A percentile compares a stretch with the other conserved stretches of the same genome.
Evolutionary conservation across 139 green algal genomes (phyloP).

Genomic region (Tetradesmus lagerheimii): DNA sequence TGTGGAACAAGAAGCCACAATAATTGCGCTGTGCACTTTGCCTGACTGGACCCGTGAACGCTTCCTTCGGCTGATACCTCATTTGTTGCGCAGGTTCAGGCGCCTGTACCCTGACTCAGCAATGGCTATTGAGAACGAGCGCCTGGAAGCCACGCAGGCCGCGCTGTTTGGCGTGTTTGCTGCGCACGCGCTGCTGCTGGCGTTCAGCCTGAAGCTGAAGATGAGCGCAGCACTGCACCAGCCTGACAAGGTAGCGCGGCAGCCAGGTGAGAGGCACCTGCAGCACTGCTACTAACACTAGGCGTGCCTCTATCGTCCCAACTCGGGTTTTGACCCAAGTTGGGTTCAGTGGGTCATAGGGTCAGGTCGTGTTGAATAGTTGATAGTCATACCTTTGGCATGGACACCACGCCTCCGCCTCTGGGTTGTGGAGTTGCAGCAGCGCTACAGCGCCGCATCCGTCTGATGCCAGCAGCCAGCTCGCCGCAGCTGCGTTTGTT

Average conservation of each 20-base stretch:
- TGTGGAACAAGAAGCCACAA: no score
- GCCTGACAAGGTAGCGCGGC: slow-evolving; percentile 28
- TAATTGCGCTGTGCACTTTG: no score
- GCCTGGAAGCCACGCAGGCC: slow-evolving; percentile 64
- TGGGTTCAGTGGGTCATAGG: no score
- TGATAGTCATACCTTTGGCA: no score
- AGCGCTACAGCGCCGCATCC: no score
- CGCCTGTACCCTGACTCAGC: slow-evolving; percentile 79
- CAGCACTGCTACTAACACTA: background rate
- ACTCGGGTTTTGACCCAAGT: no score
- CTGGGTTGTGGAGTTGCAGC: no score
- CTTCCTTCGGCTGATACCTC: background rate
- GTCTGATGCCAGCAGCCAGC: no score
- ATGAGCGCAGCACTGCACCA: slow-evolving; percentile 64
- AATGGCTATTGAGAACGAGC: slow-evolving; percentile 66
- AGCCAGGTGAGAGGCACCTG: background rate
- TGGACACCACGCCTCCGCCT: no score
- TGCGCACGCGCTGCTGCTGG: slow-evolving; percentile 87
- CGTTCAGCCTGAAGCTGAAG: slow-evolving; percentile 93
- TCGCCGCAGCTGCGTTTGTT: background rate
- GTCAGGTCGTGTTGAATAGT: no score
- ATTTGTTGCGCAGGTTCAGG: slow-evolving; percentile 42
- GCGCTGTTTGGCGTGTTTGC: slow-evolving; percentile 85
- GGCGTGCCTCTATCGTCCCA: no score
- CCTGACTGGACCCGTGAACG: no score